phyloP scores from a whole-genome alignment of 2,329 filamentous ascomycete species.

The Alternaria longipes region DNA sequence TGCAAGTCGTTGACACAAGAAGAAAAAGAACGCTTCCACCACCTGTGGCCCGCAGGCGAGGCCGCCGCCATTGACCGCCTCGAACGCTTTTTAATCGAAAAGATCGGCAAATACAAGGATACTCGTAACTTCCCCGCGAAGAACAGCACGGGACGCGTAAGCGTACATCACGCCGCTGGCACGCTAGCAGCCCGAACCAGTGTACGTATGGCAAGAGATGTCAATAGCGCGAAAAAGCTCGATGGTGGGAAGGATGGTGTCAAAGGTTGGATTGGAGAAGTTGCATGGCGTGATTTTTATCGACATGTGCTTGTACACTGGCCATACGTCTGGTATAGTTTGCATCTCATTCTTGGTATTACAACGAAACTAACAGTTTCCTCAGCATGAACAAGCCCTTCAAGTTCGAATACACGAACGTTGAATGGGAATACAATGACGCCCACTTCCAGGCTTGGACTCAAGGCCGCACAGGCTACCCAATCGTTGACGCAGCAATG shows the following conservation, averaged over 20 bases:
- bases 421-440: slow-evolving; percentile 73
- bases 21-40: slow-evolving; percentile 51
- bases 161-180: slow-evolving; percentile 57
- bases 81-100: slow-evolving; percentile 57
- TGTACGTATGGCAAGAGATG: slow-evolving; percentile 62
- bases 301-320: slow-evolving; percentile 77
- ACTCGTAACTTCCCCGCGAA: slow-evolving; percentile 55
- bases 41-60: slow-evolving; percentile 58
- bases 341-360: neutral
- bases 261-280: slow-evolving; percentile 59
- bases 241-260: slow-evolving; percentile 55
- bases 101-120: slow-evolving; percentile 51
- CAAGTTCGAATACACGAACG: slow-evolving; percentile 85
- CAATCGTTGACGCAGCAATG: slow-evolving; percentile 63
- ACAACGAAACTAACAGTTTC: neutral
- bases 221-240: slow-evolving; percentile 62
- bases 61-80: slow-evolving; percentile 55
- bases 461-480: slow-evolving; percentile 56
- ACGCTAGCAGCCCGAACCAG: slow-evolving; percentile 57
- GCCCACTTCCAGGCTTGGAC: slow-evolving; percentile 72
- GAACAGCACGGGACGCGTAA: slow-evolving; percentile 54
- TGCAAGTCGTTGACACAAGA: slow-evolving; percentile 66
- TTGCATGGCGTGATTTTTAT: slow-evolving; percentile 64
- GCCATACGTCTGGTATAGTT: slow-evolving; percentile 77
- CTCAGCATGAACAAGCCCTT: slow-evolving; percentile 75